A percentile compares a stretch with the other conserved stretches of the same genome.
Evolutionary conservation across 164 flowering plant species (phyloP).

Genomic region (Dillenia suffruticosa): DNA sequence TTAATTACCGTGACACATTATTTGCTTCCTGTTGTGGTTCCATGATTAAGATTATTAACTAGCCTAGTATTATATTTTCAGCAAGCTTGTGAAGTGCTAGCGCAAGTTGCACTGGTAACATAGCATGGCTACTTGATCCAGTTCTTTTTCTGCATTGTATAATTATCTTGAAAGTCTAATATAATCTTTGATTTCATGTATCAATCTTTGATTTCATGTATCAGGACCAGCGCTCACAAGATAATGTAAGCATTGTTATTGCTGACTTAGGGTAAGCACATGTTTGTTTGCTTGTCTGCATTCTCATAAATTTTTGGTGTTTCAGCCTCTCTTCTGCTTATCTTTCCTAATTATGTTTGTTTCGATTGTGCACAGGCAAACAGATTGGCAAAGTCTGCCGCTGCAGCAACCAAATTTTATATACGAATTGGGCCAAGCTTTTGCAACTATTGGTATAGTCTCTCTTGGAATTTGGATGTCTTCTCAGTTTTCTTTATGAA

Average conservation of each 20-base stretch:
- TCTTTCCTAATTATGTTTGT: neutral
- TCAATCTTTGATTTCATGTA: constrained; percentile 21
- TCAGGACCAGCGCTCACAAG: constrained; percentile 82
- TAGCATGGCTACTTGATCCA: no score
- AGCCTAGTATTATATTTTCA: constrained; percentile 24
- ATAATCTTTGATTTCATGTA: neutral
- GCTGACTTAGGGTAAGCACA: constrained; percentile 86
- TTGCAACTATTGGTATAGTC: constrained; percentile 75
- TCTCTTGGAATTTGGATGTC: constrained; percentile 83
- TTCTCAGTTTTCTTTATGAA: constrained; percentile 42
- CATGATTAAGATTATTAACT: no score
- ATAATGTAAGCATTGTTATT: constrained; percentile 80
- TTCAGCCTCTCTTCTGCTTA: neutral
- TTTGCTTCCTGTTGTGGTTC: no score
- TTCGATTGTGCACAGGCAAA: constrained; percentile 40
- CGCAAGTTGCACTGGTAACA: constrained; percentile 69
- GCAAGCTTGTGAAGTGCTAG: constrained; percentile 88
- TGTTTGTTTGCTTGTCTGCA: neutral
- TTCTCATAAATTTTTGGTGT: neutral
- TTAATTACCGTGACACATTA: no score
- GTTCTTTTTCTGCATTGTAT: no score
- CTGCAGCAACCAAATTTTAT: constrained; percentile 47
- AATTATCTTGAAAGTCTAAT: no score
- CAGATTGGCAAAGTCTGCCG: constrained; percentile 76
- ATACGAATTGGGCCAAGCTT: constrained; percentile 69